Evolutionary conservation across 2,329 filamentous ascomycete genomes (phyloP).

Genomic region (Cladophialophora psammophila): DNA sequence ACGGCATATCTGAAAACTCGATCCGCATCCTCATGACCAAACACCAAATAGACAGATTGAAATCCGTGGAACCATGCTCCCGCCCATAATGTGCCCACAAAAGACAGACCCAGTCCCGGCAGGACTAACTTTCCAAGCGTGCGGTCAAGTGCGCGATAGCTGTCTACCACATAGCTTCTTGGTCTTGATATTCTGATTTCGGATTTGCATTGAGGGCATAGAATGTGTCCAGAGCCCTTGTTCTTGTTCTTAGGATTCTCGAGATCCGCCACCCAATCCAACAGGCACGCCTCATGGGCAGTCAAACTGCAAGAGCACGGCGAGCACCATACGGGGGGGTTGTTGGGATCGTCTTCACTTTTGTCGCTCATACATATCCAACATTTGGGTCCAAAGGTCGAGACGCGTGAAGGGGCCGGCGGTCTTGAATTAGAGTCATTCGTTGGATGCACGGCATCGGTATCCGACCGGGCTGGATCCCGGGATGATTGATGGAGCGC

Average conservation of each 20-base stretch:
- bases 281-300: slow-evolving; percentile 86
- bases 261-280: slow-evolving; percentile 92
- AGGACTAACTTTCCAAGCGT: slow-evolving; percentile 67
- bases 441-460: slow-evolving; percentile 3
- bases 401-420: slow-evolving; percentile 39
- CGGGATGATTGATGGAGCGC: slow-evolving; percentile 36
- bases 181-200: slow-evolving; percentile 79
- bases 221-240: slow-evolving; percentile 64
- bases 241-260: slow-evolving; percentile 67
- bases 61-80: slow-evolving; percentile 66
- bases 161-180: slow-evolving; percentile 73
- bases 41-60: slow-evolving; percentile 70
- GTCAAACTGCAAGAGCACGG: slow-evolving; percentile 90
- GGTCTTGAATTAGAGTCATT: slow-evolving; percentile 25
- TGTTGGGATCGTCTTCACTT: slow-evolving; percentile 67
- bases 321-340: slow-evolving; percentile 74
- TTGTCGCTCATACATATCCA: slow-evolving; percentile 75
- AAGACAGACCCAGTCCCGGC: slow-evolving; percentile 65
- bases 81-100: slow-evolving; percentile 56
- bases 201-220: slow-evolving; percentile 89
- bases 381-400: slow-evolving; percentile 59
- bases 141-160: slow-evolving; percentile 66
- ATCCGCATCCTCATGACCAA: slow-evolving; percentile 67
- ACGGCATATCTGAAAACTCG: slow-evolving; percentile 58
- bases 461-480: slow-evolving; percentile 3